Conservation (phyloP, 768 basidiomycete species). For the Chiua virens region DNA sequence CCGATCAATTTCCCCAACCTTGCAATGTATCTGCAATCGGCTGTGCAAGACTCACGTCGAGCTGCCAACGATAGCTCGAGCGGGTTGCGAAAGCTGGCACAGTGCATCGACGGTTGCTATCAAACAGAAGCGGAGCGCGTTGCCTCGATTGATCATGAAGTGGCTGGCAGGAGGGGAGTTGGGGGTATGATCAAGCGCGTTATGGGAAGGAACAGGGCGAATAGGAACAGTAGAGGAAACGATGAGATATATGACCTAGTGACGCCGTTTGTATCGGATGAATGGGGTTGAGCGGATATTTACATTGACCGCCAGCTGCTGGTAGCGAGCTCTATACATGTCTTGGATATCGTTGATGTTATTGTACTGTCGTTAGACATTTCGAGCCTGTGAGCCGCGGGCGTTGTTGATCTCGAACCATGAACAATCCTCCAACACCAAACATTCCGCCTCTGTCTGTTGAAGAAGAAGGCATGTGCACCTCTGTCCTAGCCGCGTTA, state of each 20-base stretch:
- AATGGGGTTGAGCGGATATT: slow-evolving; percentile 52
- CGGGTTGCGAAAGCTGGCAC: slow-evolving; percentile 65
- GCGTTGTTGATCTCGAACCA: too few species aligned
- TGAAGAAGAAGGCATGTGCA: slow-evolving; percentile 61
- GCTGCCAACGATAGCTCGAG: slow-evolving; percentile 58
- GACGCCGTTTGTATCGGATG: slow-evolving; percentile 78
- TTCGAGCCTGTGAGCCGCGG: not conserved
- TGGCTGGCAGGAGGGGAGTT: slow-evolving; percentile 41
- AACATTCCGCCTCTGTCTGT: slow-evolving; percentile 47
- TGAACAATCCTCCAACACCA: not conserved
- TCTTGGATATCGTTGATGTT: not conserved
- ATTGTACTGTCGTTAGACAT: not conserved
- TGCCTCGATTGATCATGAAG: slow-evolving; percentile 33
- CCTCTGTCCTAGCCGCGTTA: slow-evolving; percentile 8
- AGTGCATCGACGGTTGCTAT: slow-evolving; percentile 68
- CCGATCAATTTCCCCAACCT: slow-evolving; percentile 77
- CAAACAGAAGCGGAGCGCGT: slow-evolving; percentile 40
- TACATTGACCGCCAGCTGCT: too few species aligned
- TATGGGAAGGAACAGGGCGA: slow-evolving; percentile 50
- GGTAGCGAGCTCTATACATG: too few species aligned
- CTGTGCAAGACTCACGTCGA: slow-evolving; percentile 65
- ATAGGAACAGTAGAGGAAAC: slow-evolving; percentile 55
- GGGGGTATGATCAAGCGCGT: slow-evolving; percentile 61
- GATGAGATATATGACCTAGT: slow-evolving; percentile 82
- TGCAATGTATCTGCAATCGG: slow-evolving; percentile 72